phyloP scores from a whole-genome alignment of 352 stramenopile species.

The Blastocystis hominis region DNA sequence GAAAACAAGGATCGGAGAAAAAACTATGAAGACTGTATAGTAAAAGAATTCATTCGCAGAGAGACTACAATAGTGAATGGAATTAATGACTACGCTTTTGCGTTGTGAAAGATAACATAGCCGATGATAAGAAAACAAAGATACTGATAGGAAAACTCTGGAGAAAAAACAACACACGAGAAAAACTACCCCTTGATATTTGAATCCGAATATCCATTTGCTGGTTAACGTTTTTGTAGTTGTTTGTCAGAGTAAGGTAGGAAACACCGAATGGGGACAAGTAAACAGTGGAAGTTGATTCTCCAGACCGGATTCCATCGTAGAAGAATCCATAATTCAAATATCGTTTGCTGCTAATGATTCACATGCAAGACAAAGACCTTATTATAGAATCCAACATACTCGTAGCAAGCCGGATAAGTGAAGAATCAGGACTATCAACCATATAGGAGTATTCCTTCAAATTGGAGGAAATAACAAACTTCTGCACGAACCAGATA shows the following conservation, averaged over 20 bases:
- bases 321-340: constrained; percentile 21
- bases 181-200: neutral
- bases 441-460: constrained; percentile 49
- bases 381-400: neutral
- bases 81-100: neutral
- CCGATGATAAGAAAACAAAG: neutral
- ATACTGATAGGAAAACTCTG: constrained; percentile 35
- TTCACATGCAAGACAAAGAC: neutral
- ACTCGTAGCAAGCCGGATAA: constrained; percentile 15
- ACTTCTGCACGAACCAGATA: constrained; percentile 38
- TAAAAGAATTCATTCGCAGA: constrained; percentile 29
- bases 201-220: neutral
- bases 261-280: constrained; percentile 36
- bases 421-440: constrained; percentile 40
- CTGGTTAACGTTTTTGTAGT: constrained; percentile 36
- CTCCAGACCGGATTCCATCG: neutral
- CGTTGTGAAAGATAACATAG: neutral
- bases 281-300: constrained; percentile 28
- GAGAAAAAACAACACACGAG: neutral
- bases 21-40: neutral
- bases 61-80: neutral
- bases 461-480: constrained; percentile 1
- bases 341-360: neutral
- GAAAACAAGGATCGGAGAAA: constrained; percentile 3
- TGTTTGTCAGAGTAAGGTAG: constrained; percentile 12